phyloP scores from a whole-genome alignment of 108 stramenopile species.

The Cyclotella atomus region DNA sequence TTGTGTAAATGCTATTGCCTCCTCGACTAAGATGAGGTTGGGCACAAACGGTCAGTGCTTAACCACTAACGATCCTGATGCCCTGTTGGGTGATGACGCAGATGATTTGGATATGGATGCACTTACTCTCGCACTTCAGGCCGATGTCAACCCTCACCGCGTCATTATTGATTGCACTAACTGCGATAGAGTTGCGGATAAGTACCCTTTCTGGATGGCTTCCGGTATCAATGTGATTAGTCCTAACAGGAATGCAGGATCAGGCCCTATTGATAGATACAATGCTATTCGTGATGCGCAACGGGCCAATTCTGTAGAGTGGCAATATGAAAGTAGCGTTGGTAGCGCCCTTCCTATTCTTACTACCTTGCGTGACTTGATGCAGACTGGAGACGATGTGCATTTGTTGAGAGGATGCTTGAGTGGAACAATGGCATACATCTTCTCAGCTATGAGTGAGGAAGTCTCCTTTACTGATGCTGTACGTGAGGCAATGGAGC shows the following conservation, averaged over 20 bases:
- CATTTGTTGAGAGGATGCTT: slow-evolving; percentile 66
- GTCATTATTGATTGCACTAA: slow-evolving; percentile 83
- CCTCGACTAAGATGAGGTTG: slow-evolving; percentile 61
- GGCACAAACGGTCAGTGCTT: slow-evolving; percentile 57
- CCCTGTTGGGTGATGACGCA: slow-evolving; percentile 51
- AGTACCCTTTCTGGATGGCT: slow-evolving; percentile 74
- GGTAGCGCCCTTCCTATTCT: slow-evolving; percentile 82
- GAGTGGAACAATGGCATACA: slow-evolving; percentile 79
- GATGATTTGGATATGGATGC: slow-evolving; percentile 59
- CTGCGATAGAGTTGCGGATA: slow-evolving; percentile 55
- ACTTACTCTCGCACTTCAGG: slow-evolving; percentile 58
- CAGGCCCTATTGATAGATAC: slow-evolving; percentile 72
- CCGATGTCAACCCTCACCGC: slow-evolving; percentile 81
- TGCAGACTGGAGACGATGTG: slow-evolving; percentile 72
- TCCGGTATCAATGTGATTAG: slow-evolving; percentile 75
- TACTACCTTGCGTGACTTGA: slow-evolving; percentile 72
- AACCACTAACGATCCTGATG: slow-evolving; percentile 37
- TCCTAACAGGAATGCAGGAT: slow-evolving; percentile 62
- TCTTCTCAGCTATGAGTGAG: slow-evolving; percentile 59
- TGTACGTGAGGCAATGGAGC: slow-evolving; percentile 59
- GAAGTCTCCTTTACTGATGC: slow-evolving; percentile 63
- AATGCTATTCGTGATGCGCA: slow-evolving; percentile 57
- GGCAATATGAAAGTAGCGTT: slow-evolving; percentile 80
- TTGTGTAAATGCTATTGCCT: slow-evolving; percentile 58
- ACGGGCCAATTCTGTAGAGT: slow-evolving; percentile 53